These are phyloP conservation scores for Turritis glabra DNA, from an alignment of 345 rosid species.

Conservation along the genomic window DNA sequence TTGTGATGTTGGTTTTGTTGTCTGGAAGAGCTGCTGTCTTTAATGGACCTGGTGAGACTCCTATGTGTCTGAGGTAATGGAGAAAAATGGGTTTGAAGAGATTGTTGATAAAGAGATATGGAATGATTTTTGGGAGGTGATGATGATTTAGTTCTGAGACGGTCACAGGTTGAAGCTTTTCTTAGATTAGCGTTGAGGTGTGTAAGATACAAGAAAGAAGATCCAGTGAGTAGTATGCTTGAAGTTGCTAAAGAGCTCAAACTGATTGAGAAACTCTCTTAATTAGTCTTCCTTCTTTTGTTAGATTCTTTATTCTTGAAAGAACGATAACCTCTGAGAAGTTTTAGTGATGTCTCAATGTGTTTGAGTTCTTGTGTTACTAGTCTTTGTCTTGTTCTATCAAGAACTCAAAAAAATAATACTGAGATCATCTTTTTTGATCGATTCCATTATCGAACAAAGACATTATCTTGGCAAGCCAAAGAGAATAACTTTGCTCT, in stretches of 20 bases:
- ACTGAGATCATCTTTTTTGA: not conserved
- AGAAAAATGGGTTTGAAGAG: slow-evolving; percentile 28
- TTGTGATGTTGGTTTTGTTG: slow-evolving; percentile 34
- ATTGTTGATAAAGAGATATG: slow-evolving; percentile 29
- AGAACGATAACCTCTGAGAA: not conserved
- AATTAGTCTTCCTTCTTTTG: not conserved
- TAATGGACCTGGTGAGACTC: slow-evolving; percentile 15
- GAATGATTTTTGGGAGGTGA: slow-evolving; percentile 14
- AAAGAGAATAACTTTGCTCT: not conserved
- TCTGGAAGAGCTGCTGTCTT: slow-evolving; percentile 38
- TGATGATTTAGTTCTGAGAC: slow-evolving; percentile 14
- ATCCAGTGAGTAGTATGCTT: slow-evolving; percentile 24
- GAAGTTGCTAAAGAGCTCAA: slow-evolving; percentile 38
- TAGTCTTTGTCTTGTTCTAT: slow-evolving; percentile 7
- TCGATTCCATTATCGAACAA: not conserved
- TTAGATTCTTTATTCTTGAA: not conserved
- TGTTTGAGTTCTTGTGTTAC: not conserved
- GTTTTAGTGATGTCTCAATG: not conserved
- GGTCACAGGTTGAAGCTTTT: slow-evolving; percentile 31
- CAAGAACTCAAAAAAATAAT: not conserved
- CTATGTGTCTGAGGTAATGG: slow-evolving; percentile 27
- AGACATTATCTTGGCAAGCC: not conserved
- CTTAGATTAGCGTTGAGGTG: slow-evolving; percentile 30
- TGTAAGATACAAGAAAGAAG: slow-evolving; percentile 19
- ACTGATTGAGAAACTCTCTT: slow-evolving; percentile 21